Evolutionary conservation across 345 rosid genomes (phyloP), one percentile per base, ranked within the genome.

Genomic region (Eucalyptus curtisii): DNA sequence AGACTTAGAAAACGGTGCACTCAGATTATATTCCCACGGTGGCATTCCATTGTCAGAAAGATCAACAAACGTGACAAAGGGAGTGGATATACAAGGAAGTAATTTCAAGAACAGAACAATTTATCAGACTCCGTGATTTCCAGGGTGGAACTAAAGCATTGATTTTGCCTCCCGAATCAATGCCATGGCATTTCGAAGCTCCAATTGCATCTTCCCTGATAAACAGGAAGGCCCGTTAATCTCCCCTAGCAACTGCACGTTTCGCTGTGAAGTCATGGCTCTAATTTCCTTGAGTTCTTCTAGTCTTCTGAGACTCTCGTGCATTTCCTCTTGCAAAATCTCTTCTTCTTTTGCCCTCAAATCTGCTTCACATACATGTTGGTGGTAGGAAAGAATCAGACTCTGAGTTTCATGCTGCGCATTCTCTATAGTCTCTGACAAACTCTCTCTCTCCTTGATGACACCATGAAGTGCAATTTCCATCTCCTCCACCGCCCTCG

Each of bases 351-450:
- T 94, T 40, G 88, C 94, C 85, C 92, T 94, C 92, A 95, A 87
- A 76, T 93, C 94, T 6, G 90, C 76, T 49, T 95, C 95, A 87
- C 93, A 94, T 40, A 94, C 94, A 5, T 89, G 91, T 88, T 95
- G 94, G 71, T 94, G 96, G 89, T 93, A 94, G 53, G 93, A 97
- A 17, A 95, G n/a, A 45, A 95, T 87, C 95, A 93, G 86, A 61
- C 66, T 89, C 44, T 92, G 93, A 47, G 92, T 86, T 87, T 98
- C 97, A 7, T 80, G 47, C 90, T 47, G 91, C 19, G 98, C 99
- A 3, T 89, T 44, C 90, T 93, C 95, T 86, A 87, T 91, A 80
- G 93, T 90, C 91, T 95, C 97, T 24, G 91, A 25, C 20, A 97
- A 90, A 66, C 92, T 87, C 88, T 94, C 94, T 89, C 93, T 95